These are phyloP conservation scores for Cytospora leucostoma DNA, from an alignment of 2,329 filamentous ascomycete species.

Conservation along the genomic window DNA sequence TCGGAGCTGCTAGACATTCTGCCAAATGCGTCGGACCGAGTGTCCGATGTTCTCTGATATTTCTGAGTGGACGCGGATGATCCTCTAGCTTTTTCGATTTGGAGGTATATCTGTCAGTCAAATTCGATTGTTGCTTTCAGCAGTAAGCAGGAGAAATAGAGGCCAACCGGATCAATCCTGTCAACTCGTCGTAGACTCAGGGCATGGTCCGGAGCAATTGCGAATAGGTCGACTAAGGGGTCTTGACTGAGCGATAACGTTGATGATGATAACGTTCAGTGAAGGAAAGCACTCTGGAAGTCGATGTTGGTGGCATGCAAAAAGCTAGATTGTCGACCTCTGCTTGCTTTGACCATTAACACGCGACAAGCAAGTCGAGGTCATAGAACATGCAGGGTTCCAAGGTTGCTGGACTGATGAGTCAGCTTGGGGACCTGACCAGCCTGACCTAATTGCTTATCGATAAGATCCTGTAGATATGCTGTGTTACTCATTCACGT, in stretches of 20 bases:
- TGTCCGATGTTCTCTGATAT: constrained; percentile 6
- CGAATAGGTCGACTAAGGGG: constrained; percentile 3
- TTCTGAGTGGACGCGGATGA: constrained; percentile 17
- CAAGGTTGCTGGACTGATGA: constrained; percentile 14
- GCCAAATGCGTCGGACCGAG: constrained; percentile 7
- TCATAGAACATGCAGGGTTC: neutral
- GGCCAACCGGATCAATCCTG: constrained; percentile 37
- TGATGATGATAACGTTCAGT: neutral
- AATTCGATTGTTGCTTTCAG: constrained; percentile 18
- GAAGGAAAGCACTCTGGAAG: neutral
- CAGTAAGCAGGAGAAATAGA: constrained; percentile 29
- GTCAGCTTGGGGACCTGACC: neutral
- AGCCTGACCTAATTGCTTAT: neutral
- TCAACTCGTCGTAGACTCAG: constrained; percentile 31
- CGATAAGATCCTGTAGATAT: constrained; percentile 8
- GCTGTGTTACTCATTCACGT: neutral
- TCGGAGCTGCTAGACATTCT: constrained; percentile 64
- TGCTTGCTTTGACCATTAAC: neutral
- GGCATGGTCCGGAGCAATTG: constrained; percentile 28
- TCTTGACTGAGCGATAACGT: constrained; percentile 1
- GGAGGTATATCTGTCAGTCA: constrained; percentile 29
- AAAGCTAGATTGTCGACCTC: neutral
- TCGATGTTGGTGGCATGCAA: neutral
- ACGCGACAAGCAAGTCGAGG: constrained; percentile 3
- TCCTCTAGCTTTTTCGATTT: constrained; percentile 25